Evolutionary conservation across 257 asterid genomes (phyloP), one percentile per base, ranked within the genome.

Genomic region (Penstemon eatonii): DNA sequence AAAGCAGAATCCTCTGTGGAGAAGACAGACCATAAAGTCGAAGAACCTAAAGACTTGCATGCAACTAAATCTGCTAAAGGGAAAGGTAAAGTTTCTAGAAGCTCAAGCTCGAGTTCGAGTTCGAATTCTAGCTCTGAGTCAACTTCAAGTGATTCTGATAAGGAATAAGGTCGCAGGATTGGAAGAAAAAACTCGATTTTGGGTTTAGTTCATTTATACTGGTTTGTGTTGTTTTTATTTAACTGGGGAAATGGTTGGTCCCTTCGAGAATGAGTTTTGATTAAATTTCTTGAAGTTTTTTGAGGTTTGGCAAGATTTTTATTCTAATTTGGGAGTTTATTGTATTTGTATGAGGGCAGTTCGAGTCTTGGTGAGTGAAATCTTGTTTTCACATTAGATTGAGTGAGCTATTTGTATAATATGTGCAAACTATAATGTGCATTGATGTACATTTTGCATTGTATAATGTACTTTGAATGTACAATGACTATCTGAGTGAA

Each of bases 101-200:
- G 71, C 49, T 63, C 76, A 13, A 71, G 76, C 56, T 50, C 76
- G 5, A 19, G 43, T 44, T 56, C 68, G 2, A 72, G 72, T 60
- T 75, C 68, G 1, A 72, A 70, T 60, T 75, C 73, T 12, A 76
- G 68, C 49, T 73, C 56, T 43, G 47, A 66, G 15, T 69, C 82
- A 37, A 66, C 67, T 49, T 70, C 79, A 13, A 68, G 73, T 44
- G 76, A 65, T 18, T 65, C 69, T 3, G 55, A 74, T 37, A 5
- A 57, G 15, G 76, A 60, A 63, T 60, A 60, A 54, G 70, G 54
- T 56, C 56, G 49, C 8, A 15, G 51, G 8, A 60, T 6, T 37
- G 15, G 67, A 44, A 65, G 55, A 56, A 49, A 36, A 46, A 54
- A 46, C 56, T 49, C 36, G 52, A 49, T 60, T 54, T 60, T 9